A percentile compares a stretch with the other conserved stretches of the same genome.
phyloP scores from a whole-genome alignment of 2,329 filamentous ascomycete species.

The Lanzia echinophila region DNA sequence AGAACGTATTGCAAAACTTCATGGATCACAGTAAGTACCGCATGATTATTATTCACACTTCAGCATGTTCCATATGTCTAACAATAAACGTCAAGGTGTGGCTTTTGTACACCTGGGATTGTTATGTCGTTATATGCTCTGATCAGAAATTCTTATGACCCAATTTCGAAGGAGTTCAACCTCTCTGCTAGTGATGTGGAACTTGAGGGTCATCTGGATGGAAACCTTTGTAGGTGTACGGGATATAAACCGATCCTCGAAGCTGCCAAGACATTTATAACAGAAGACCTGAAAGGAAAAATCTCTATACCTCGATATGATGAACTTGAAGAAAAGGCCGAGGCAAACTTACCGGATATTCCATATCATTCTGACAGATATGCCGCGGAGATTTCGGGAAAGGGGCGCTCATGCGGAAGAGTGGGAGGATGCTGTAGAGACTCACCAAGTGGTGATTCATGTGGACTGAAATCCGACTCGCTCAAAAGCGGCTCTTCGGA shows the following conservation, averaged over 20 bases:
- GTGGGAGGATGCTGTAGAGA: constrained; percentile 62
- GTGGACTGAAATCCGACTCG: constrained; percentile 2
- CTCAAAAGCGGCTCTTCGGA: constrained; percentile 15
- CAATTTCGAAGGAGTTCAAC: constrained; percentile 32
- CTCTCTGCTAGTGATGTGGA: constrained; percentile 71
- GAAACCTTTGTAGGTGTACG: constrained; percentile 89
- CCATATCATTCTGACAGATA: constrained; percentile 19
- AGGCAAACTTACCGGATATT: constrained; percentile 11
- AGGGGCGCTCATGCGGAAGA: constrained; percentile 22
- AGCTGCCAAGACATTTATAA: constrained; percentile 82
- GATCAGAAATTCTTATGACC: constrained; percentile 71
- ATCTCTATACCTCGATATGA: constrained; percentile 56
- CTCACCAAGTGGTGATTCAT: constrained; percentile 38
- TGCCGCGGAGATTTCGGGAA: constrained; percentile 7
- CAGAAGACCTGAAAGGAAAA: constrained; percentile 34
- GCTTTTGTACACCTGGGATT: constrained; percentile 90
- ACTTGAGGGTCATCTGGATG: constrained; percentile 73
- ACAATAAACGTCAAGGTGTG: constrained; percentile 15
- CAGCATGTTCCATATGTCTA: not conserved
- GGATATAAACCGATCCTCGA: constrained; percentile 92
- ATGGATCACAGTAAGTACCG: constrained; percentile 72
- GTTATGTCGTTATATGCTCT: constrained; percentile 95
- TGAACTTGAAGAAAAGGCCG: constrained; percentile 40
- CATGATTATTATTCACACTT: no score
- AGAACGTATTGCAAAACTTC: constrained; percentile 80